phyloP scores from a whole-genome alignment of 1,139 yeast genomes.

The Suhomyces coccinellae region DNA sequence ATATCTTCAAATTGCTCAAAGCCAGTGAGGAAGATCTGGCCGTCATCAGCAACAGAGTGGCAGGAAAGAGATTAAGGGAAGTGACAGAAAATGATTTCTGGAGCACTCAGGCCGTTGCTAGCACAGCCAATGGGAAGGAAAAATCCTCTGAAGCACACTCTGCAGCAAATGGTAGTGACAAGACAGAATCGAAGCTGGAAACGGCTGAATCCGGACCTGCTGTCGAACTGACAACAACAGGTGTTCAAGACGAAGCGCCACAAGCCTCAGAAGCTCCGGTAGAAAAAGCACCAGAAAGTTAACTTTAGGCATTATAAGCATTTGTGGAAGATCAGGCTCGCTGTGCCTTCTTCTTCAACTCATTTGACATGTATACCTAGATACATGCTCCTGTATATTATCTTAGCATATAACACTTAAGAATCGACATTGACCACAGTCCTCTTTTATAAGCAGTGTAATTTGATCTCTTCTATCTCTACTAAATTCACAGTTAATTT shows the following conservation, averaged over 20 bases:
- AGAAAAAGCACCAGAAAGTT: no score
- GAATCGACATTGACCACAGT: no score
- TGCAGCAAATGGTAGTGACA: neutral
- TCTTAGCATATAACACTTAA: neutral
- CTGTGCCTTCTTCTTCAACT: neutral
- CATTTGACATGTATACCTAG: neutral
- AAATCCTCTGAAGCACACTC: neutral
- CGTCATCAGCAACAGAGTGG: slow-evolving; percentile 32
- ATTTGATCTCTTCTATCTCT: no score
- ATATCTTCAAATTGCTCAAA: slow-evolving; percentile 31
- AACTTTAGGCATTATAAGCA: no score
- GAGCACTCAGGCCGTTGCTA: neutral
- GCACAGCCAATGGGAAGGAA: no score
- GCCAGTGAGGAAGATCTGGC: slow-evolving; percentile 33
- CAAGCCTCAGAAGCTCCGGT: neutral
- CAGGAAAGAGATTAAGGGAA: slow-evolving; percentile 26
- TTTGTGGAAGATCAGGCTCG: no score
- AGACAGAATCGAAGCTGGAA: neutral
- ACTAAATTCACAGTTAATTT: no score
- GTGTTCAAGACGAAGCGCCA: neutral
- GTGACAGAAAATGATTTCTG: slow-evolving; percentile 20
- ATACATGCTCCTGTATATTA: slow-evolving; percentile 1
- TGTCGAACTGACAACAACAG: neutral
- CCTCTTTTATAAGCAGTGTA: no score
- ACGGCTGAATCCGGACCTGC: neutral